Percentiles rank a stretch among this genome's conserved stretches.
Conservation (phyloP, 495 filamentous ascomycete genomes). For the Penicillium cosmopolitanum region DNA sequence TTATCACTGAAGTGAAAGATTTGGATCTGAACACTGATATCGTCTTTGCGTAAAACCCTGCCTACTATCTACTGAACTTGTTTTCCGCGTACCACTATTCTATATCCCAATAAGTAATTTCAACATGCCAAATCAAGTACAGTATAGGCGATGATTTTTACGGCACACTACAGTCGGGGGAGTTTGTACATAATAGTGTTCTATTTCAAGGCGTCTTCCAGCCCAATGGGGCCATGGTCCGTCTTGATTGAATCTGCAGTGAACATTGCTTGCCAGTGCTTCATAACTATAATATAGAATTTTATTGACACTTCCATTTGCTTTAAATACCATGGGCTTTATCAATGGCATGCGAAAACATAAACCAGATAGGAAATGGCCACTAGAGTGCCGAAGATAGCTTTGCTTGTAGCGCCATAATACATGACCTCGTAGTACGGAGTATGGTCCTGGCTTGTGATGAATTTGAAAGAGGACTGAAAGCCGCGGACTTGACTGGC, state of each 20-base stretch:
- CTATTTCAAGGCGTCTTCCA: no score
- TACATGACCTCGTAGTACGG: slow-evolving; percentile 16
- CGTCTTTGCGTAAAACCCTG: neutral
- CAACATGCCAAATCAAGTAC: no score
- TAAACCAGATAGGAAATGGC: neutral
- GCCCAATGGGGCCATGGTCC: no score
- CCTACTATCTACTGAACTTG: neutral
- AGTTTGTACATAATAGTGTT: no score
- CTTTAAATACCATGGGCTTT: neutral
- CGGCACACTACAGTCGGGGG: no score
- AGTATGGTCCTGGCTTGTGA: neutral
- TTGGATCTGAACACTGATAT: neutral
- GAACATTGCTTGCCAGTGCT: no score
- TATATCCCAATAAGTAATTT: neutral
- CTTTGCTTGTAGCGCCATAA: slow-evolving; percentile 8
- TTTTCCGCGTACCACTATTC: neutral
- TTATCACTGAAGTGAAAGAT: neutral
- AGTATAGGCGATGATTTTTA: neutral
- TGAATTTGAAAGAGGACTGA: no score
- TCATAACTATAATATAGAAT: no score
- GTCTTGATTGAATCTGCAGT: no score
- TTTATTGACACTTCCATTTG: no score
- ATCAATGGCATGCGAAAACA: slow-evolving; percentile 3
- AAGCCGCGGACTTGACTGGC: slow-evolving; percentile 12
- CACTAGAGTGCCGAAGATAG: slow-evolving; percentile 8